These are phyloP conservation scores for Plasmopara halstedii DNA, from an alignment of 352 stramenopile genomes.

Conservation along the genomic window DNA sequence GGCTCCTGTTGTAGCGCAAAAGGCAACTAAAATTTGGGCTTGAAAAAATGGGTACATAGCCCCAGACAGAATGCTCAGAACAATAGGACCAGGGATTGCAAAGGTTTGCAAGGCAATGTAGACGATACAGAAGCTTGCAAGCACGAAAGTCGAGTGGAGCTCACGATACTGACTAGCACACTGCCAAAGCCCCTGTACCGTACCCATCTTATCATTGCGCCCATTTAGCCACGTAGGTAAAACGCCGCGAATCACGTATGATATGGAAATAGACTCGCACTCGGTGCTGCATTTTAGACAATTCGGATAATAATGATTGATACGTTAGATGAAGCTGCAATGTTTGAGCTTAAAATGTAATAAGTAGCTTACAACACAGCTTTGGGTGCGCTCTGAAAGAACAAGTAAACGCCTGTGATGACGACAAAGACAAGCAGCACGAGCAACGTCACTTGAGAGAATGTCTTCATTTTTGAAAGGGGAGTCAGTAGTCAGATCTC, in stretches of 20 bases:
- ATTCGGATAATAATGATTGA: too few species aligned
- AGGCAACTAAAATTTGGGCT: slow-evolving; percentile 73
- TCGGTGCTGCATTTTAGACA: slow-evolving; percentile 30
- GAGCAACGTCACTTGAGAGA: slow-evolving; percentile 32
- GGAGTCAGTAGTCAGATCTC: too few species aligned
- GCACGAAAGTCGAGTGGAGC: slow-evolving; percentile 61
- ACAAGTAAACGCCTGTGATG: slow-evolving; percentile 44
- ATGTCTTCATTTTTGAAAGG: slow-evolving; percentile 3
- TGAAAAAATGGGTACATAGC: slow-evolving; percentile 80
- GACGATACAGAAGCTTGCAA: slow-evolving; percentile 76
- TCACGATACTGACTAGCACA: slow-evolving; percentile 75
- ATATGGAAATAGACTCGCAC: slow-evolving; percentile 63
- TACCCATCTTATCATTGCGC: slow-evolving; percentile 81
- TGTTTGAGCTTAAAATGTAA: not conserved
- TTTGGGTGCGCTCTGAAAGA: slow-evolving; percentile 63
- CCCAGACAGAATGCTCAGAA: slow-evolving; percentile 82
- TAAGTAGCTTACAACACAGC: slow-evolving; percentile 50
- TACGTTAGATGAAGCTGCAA: too few species aligned
- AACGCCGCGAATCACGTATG: slow-evolving; percentile 72
- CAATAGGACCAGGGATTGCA: slow-evolving; percentile 81
- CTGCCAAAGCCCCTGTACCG: slow-evolving; percentile 63
- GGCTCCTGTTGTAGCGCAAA: slow-evolving; percentile 73
- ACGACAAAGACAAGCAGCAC: slow-evolving; percentile 33
- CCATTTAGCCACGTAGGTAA: slow-evolving; percentile 73
- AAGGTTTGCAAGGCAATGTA: slow-evolving; percentile 86